phyloP scores from a whole-genome alignment of 371 early-diverging fungal species.

The Lichtheimia ornata region DNA sequence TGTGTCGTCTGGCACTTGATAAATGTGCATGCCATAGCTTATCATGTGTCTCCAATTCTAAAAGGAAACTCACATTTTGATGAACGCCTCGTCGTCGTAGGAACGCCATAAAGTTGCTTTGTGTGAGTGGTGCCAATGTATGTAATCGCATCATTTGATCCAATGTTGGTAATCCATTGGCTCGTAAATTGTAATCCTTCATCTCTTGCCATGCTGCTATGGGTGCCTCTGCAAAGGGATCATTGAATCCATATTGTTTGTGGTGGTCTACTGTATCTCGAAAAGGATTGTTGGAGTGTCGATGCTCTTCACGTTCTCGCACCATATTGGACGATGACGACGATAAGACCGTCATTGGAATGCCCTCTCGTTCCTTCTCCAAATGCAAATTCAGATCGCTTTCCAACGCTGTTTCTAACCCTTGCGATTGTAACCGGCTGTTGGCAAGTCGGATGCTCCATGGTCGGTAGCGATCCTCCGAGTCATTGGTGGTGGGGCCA shows the following conservation, averaged over 20 bases:
- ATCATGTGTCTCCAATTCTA: constrained; percentile 50
- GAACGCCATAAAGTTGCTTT: constrained; percentile 42
- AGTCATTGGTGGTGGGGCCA: no score
- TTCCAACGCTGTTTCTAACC: constrained; percentile 36
- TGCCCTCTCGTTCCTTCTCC: constrained; percentile 35
- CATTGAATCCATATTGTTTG: constrained; percentile 38
- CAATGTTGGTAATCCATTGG: constrained; percentile 51
- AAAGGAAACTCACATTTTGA: constrained; percentile 44
- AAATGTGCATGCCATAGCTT: constrained; percentile 48
- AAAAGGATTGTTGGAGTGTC: not conserved
- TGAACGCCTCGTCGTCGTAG: constrained; percentile 37
- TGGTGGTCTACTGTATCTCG: constrained; percentile 13
- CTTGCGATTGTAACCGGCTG: constrained; percentile 35
- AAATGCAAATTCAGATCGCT: constrained; percentile 37
- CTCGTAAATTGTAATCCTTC: constrained; percentile 49
- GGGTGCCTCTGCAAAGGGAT: constrained; percentile 48
- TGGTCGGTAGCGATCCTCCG: constrained; percentile 9
- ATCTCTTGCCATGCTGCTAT: constrained; percentile 56
- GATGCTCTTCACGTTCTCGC: not conserved
- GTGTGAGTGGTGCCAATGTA: constrained; percentile 41
- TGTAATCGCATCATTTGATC: constrained; percentile 49
- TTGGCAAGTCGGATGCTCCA: constrained; percentile 55
- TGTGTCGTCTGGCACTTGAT: constrained; percentile 31
- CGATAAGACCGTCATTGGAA: constrained; percentile 33
- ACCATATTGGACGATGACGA: not conserved